Percentiles rank a stretch among this genome's conserved stretches.
Evolutionary conservation across 352 stramenopile species (phyloP).

Genomic region (Plasmopara viticola): DNA sequence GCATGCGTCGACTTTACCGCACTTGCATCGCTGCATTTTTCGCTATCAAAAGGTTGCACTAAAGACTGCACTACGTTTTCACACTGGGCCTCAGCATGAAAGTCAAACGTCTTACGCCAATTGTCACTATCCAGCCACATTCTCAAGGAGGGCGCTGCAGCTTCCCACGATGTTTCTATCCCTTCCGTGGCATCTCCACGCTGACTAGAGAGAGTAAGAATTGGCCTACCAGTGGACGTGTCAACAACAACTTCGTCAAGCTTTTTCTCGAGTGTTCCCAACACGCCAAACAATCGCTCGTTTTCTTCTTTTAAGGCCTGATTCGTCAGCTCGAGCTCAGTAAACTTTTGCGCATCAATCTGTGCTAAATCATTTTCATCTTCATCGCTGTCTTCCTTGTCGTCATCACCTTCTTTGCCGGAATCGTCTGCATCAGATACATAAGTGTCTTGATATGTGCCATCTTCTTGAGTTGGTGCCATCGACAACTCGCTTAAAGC

Average conservation of each 20-base stretch:
- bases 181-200: conserved; percentile 3
- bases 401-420: conserved; percentile 23
- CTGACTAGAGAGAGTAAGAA: conserved; percentile 25
- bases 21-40: too few relatives aligned
- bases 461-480: conserved; percentile 5
- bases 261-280: conserved; percentile 41
- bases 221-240: conserved; percentile 27
- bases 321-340: conserved; percentile 34
- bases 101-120: conserved; percentile 33
- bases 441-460: conserved; percentile 13
- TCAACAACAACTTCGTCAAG: conserved; percentile 43
- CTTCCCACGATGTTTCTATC: conserved; percentile 5
- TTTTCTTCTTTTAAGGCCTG: conserved; percentile 44
- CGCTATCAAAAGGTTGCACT: conserved; percentile 1
- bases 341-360: conserved; percentile 15
- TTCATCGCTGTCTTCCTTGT: conserved; percentile 17
- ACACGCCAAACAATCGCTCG: conserved; percentile 36
- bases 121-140: conserved; percentile 52
- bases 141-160: conserved; percentile 35
- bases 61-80: not conserved
- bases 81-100: conserved; percentile 9
- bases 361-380: conserved; percentile 18
- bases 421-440: conserved; percentile 20
- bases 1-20: not conserved
- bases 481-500: not conserved